Evolutionary conservation across 164 flowering plant genomes (phyloP), one percentile per base, ranked within the genome.

Genomic region (Malania oleifera): DNA sequence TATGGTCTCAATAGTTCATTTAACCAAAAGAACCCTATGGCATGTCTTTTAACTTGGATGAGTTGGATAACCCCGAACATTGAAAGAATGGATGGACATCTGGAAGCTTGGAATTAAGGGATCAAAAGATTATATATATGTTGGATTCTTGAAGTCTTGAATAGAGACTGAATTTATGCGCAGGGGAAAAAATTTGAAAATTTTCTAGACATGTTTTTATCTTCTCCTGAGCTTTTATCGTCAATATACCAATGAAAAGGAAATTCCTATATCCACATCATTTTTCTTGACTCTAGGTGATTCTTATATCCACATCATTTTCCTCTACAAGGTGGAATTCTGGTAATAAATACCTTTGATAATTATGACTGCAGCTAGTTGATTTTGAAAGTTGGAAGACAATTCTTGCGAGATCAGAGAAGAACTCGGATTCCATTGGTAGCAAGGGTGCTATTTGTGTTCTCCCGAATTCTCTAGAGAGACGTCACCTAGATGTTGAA

Each of bases 311-410:
- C 15, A 17, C 34, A 6, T 27, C 13, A 55, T 0, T 1, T 17
- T 14, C 37, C 17, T 15, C 23, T 40, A 17, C 37, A 56, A 40
- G n/a, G n/a, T n/a, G n/a, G n/a, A 47, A 23, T 56, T 24, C 20
- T 52, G 59, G 12, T 39, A 17, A n/a, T 37, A 20, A 26, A 24
- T 9, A 37, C 22, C 41, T 14, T 61, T 54, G 17, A 22, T 46
- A 4, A 20, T 55, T 44, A n/a, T n/a, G 54, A 53, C 54, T 67
- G 67, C 84, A 92, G 98, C 79, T 92, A 60, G 87, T 89, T 65
- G 95, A 92, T 66, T 92, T 92, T 71, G 93, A 89, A 67, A 74
- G 91, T 59, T 92, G 96, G 98, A 92, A 85, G 78, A 68, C 81
- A 5, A 75, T 89, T 60, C 77, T 82, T 50, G 70, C 81, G 54